phyloP scores from a whole-genome alignment of 352 stramenopile genomes.

The Paralagenidium karlingii region DNA sequence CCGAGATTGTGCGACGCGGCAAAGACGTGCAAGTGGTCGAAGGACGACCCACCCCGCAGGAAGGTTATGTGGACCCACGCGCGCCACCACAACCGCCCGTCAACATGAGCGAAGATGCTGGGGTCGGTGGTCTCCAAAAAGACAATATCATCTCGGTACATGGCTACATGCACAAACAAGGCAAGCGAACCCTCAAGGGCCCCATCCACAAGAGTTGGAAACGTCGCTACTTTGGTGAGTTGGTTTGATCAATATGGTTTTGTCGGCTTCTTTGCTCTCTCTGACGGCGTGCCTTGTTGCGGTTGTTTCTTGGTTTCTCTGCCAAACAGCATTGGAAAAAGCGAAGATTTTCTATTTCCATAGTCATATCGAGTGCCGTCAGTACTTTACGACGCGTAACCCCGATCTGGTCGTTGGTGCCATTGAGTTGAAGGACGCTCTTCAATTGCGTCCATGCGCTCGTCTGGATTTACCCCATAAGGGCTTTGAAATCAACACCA shows the following conservation, averaged over 20 bases:
- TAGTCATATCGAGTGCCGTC: constrained; percentile 69
- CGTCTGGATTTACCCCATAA: constrained; percentile 72
- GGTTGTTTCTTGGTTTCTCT: constrained; percentile 1
- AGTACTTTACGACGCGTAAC: constrained; percentile 82
- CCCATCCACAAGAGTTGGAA: constrained; percentile 83
- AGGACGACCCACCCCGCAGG: constrained; percentile 10
- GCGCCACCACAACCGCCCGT: constrained; percentile 37
- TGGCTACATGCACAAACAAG: constrained; percentile 85
- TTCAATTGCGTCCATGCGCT: constrained; percentile 67
- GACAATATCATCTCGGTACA: constrained; percentile 84
- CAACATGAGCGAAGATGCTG: constrained; percentile 42
- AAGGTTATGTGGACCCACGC: constrained; percentile 26
- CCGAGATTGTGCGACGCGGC: constrained; percentile 42
- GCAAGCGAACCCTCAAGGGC: constrained; percentile 78
- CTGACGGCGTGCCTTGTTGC: not conserved
- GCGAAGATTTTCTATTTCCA: constrained; percentile 87
- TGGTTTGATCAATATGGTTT: not conserved
- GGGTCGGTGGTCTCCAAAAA: constrained; percentile 16
- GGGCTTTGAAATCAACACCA: constrained; percentile 68
- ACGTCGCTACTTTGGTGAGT: constrained; percentile 59
- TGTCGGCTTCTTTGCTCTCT: not conserved
- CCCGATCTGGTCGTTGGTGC: constrained; percentile 67
- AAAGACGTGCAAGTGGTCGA: constrained; percentile 5
- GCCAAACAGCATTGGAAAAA: constrained; percentile 45
- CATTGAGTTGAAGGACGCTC: constrained; percentile 71